Evolutionary conservation across 148 eudicot species (phyloP), one percentile per base, ranked within the genome.

Genomic region (Camellia lanceoleosa): DNA sequence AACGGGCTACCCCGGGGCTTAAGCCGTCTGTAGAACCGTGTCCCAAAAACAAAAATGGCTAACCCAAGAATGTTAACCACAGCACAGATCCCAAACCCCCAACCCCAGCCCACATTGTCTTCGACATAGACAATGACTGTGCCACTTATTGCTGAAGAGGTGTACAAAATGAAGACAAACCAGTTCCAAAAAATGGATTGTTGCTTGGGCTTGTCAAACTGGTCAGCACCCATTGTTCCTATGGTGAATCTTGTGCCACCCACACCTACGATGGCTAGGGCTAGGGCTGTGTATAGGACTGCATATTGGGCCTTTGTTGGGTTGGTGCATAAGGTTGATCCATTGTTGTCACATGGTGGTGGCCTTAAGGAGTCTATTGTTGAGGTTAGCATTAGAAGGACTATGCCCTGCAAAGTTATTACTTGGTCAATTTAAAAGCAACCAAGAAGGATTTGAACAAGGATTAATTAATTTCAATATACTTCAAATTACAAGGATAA

Each of bases 141-240:
- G 54, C 46, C 7, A 38, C 87, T 80, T 59, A 86, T 19, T 7
- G 79, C 60, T 13, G 49, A 23, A 14, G 85, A 47, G 8, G 54
- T 5, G 56, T 83, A 86, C 69, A 83, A 0, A 0, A 74, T 81
- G 73, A 82, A 80, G 23, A 81, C 55, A 60, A 72, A 83, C 90
- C 92, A 87, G 64, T 83, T 87, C 71, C 87, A 86, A 79, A 78
- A 89, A 62, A 62, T 75, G 8, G 68, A 86, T 72, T 87, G 90
- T 58, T 79, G 74, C 23, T 80, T 78, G 11, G 79, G 52, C 3
- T 74, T 77, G 13, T 80, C 79, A 8, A 85, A 80, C 55, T 89
- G 89, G 54, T 85, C 69, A 0, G 88, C 91, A 60, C 91, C 88
- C 84, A 87, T 80, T 4, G 89, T 77, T 51, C 82, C 84, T 0